Conservation (phyloP, 345 rosid species). For the Lepidium aucheri region DNA sequence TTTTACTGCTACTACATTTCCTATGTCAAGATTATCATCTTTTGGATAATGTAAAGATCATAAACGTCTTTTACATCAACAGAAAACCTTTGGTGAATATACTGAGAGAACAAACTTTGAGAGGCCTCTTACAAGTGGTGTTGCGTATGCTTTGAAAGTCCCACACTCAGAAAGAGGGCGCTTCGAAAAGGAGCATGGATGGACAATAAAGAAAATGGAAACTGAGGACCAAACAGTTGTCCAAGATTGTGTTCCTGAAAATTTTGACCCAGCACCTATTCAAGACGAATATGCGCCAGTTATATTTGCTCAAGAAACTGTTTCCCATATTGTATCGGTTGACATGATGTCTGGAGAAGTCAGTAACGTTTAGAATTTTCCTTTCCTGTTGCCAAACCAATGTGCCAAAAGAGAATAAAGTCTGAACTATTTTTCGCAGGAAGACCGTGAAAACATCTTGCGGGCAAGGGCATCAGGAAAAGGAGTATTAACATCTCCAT, state of each 20-base stretch:
- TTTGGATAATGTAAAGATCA: neutral
- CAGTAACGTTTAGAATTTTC: constrained; percentile 7
- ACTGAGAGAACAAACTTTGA: constrained; percentile 94
- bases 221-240: constrained; percentile 78
- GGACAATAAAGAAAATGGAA: constrained; percentile 93
- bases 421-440: constrained; percentile 34
- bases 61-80: constrained; percentile 21
- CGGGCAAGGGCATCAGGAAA: constrained; percentile 92
- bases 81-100: constrained; percentile 87
- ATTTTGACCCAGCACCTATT: constrained; percentile 83
- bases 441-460: constrained; percentile 87
- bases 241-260: constrained; percentile 71
- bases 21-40: neutral
- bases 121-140: constrained; percentile 98
- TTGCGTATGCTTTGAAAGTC: constrained; percentile 95
- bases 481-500: constrained; percentile 94
- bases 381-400: neutral
- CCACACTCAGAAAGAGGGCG: constrained; percentile 70
- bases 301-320: constrained; percentile 89
- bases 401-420: neutral
- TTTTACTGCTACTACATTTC: neutral
- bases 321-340: constrained; percentile 85
- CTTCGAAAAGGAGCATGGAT: constrained; percentile 70
- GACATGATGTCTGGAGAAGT: constrained; percentile 99
- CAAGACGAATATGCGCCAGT: constrained; percentile 97